phyloP scores from a whole-genome alignment of 2,329 filamentous ascomycete genomes.

The Fusarium sp. region DNA sequence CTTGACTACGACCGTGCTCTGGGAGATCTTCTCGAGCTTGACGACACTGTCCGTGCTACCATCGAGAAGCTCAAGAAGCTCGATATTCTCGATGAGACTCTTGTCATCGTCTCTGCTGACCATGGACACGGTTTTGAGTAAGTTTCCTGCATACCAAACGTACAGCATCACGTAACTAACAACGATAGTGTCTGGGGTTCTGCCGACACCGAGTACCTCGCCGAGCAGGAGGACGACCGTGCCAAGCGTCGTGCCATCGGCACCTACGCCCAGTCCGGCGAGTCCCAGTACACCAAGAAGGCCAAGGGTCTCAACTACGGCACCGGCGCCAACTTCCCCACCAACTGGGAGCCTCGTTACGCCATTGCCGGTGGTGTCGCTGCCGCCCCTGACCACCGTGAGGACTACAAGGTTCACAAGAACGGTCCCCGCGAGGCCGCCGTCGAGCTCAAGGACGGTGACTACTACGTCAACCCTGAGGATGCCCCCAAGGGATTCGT shows the following conservation, averaged over 20 bases:
- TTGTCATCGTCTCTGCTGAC: slow-evolving; percentile 86
- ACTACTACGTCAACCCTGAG: slow-evolving; percentile 76
- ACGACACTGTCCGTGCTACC: slow-evolving; percentile 84
- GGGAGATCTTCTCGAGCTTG: slow-evolving; percentile 86
- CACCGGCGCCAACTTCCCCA: slow-evolving; percentile 81
- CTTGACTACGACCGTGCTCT: slow-evolving; percentile 89
- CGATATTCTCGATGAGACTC: slow-evolving; percentile 78
- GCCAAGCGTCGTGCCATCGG: slow-evolving; percentile 82
- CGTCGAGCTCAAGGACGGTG: slow-evolving; percentile 66
- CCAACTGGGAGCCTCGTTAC: slow-evolving; percentile 88
- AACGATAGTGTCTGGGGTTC: slow-evolving; percentile 74
- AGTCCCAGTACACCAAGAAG: slow-evolving; percentile 78
- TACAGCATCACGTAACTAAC: not conserved
- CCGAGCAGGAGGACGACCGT: slow-evolving; percentile 74
- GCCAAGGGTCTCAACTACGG: slow-evolving; percentile 74
- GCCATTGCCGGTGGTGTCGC: slow-evolving; percentile 80
- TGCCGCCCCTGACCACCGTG: slow-evolving; percentile 80
- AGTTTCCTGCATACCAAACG: not conserved
- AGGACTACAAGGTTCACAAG: slow-evolving; percentile 81
- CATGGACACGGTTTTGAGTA: slow-evolving; percentile 88
- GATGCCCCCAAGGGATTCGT: slow-evolving; percentile 77
- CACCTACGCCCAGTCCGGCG: slow-evolving; percentile 78
- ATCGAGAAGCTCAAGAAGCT: slow-evolving; percentile 76
- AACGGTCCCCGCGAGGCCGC: slow-evolving; percentile 74
- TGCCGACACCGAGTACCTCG: slow-evolving; percentile 83